Evolutionary conservation across 352 stramenopile genomes (phyloP).

Genomic region (Phytophthora pseudosyringae): DNA sequence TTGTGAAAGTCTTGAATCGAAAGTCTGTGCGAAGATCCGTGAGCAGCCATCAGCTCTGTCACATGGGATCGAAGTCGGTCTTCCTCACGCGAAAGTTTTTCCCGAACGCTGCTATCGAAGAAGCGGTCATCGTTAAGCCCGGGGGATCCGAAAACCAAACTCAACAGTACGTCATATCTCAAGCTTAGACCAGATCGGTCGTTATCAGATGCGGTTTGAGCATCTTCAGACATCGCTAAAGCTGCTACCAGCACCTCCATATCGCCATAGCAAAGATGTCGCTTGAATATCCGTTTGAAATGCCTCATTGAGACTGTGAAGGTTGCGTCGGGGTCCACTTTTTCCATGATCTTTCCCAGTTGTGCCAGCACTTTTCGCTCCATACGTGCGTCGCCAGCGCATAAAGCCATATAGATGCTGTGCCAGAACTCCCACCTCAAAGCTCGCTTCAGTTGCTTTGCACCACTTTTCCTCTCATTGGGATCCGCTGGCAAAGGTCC

Average conservation of each 20-base stretch:
- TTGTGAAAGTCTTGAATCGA: constrained; percentile 26
- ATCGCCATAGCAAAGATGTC: constrained; percentile 47
- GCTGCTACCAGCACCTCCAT: constrained; percentile 33
- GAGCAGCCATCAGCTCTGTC: constrained; percentile 21
- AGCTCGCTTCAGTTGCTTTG: constrained; percentile 17
- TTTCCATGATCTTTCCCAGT: constrained; percentile 57
- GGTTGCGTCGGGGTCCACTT: constrained; percentile 43
- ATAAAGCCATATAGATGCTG: constrained; percentile 42
- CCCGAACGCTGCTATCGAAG: constrained; percentile 18
- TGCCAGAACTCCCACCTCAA: constrained; percentile 50
- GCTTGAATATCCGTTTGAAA: constrained; percentile 60
- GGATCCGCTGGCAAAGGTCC: neutral
- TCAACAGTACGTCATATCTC: constrained; percentile 63
- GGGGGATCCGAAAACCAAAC: constrained; percentile 52
- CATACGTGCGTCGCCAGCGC: constrained; percentile 23
- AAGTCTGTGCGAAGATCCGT: constrained; percentile 16
- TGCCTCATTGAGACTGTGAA: constrained; percentile 47
- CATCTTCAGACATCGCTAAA: constrained; percentile 14
- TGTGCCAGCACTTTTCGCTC: constrained; percentile 49
- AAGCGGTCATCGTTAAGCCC: constrained; percentile 35
- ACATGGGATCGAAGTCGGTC: constrained; percentile 16
- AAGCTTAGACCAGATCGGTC: constrained; percentile 8
- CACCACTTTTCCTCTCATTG: no score
- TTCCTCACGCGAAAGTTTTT: constrained; percentile 33
- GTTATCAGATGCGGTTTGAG: neutral